These are phyloP conservation scores for Lipomyces orientalis DNA, from an alignment of 805 yeast genomes.

Conservation along the genomic window DNA sequence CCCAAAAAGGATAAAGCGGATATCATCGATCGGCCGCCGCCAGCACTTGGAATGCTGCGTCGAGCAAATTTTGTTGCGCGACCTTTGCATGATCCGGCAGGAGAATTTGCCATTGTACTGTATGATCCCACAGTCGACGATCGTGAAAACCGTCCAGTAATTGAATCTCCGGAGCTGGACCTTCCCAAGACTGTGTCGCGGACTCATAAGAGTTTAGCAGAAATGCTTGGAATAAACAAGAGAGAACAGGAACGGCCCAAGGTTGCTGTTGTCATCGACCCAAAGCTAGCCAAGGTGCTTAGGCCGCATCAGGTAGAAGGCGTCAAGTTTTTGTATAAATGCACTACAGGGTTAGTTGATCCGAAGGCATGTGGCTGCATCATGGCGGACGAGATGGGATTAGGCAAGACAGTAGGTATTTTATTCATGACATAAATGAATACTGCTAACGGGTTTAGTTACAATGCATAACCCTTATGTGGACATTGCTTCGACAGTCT, in stretches of 20 bases:
- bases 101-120: slow-evolving; percentile 89
- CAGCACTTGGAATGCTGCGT: slow-evolving; percentile 83
- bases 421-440: background rate
- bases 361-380: slow-evolving; percentile 87
- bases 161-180: slow-evolving; percentile 17
- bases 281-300: slow-evolving; percentile 76
- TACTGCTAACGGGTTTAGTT: slow-evolving; percentile 43
- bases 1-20: slow-evolving; percentile 30
- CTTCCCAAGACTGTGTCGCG: slow-evolving; percentile 11
- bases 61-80: slow-evolving; percentile 73
- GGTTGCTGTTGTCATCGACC: slow-evolving; percentile 96
- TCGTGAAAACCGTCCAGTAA: slow-evolving; percentile 30
- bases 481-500: slow-evolving; percentile 89
- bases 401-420: slow-evolving; percentile 70
- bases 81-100: slow-evolving; percentile 93
- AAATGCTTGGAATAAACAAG: slow-evolving; percentile 71
- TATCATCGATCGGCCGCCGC: slow-evolving; percentile 55
- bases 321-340: slow-evolving; percentile 84
- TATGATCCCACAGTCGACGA: slow-evolving; percentile 93
- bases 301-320: slow-evolving; percentile 98
- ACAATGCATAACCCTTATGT: slow-evolving; percentile 86
- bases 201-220: slow-evolving; percentile 70
- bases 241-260: slow-evolving; percentile 67
- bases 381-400: slow-evolving; percentile 98
- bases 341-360: slow-evolving; percentile 78